Evolutionary conservation across 2,329 filamentous ascomycete species (phyloP).

Genomic region (Ascochyta lentis): DNA sequence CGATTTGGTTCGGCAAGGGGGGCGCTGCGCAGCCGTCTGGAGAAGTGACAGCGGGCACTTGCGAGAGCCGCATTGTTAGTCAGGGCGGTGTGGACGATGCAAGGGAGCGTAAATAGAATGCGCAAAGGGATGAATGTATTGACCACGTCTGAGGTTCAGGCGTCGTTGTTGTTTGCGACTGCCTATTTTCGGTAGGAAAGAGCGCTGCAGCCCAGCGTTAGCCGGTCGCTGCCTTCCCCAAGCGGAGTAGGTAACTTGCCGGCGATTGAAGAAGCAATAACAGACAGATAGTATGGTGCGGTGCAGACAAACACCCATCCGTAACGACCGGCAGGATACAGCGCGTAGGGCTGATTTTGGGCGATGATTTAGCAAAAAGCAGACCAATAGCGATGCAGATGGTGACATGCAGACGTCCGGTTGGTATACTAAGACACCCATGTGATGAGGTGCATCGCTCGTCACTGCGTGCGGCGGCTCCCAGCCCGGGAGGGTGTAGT

Average conservation of each 20-base stretch:
- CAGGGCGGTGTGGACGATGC: conserved; percentile 16
- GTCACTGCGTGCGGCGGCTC: conserved; percentile 11
- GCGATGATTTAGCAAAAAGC: not conserved
- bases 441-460: conserved; percentile 15
- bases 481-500: conserved; percentile 3
- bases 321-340: not conserved
- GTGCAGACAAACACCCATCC: not conserved
- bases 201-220: not conserved
- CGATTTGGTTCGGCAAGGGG: conserved; percentile 14
- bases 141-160: not conserved
- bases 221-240: not conserved
- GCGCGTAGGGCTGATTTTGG: conserved; percentile 6
- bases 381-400: not conserved
- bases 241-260: not conserved
- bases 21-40: conserved; percentile 16
- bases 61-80: conserved; percentile 29
- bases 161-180: not conserved
- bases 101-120: conserved; percentile 3
- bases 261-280: not conserved
- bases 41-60: conserved; percentile 27
- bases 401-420: not conserved
- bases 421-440: conserved; percentile 9
- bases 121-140: conserved; percentile 5
- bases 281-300: not conserved
- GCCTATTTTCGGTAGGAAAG: not conserved